These are phyloP conservation scores for Nakazawaea peltata DNA, from an alignment of 805 yeast genomes.

Conservation along the genomic window DNA sequence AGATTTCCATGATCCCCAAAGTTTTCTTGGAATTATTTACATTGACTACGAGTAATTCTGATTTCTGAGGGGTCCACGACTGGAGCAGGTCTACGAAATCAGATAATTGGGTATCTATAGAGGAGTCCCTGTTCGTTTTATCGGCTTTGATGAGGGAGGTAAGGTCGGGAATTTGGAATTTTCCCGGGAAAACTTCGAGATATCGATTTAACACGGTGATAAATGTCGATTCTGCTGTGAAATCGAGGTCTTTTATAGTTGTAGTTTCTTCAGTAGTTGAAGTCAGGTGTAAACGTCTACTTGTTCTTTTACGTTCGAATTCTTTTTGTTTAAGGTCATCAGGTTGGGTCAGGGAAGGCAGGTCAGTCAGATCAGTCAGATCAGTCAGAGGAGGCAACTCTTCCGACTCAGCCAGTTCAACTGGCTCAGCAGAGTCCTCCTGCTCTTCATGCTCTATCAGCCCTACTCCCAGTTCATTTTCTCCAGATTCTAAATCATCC, in stretches of 20 bases:
- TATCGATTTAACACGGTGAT: conserved; percentile 2
- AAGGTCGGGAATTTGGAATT: not conserved
- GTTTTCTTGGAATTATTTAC: conserved; percentile 6
- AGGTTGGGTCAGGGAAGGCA: too few relatives aligned
- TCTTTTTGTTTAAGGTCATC: not conserved
- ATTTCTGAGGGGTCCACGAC: conserved; percentile 21
- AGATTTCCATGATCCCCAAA: conserved; percentile 22
- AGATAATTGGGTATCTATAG: conserved; percentile 4
- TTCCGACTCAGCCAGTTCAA: not conserved
- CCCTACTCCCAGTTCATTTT: not conserved
- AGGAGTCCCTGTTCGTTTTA: not conserved
- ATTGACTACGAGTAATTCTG: conserved; percentile 10
- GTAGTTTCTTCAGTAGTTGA: conserved; percentile 3
- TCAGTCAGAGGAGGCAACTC: too few relatives aligned
- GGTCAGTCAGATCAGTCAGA: too few relatives aligned
- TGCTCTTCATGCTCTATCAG: not conserved
- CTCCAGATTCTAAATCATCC: not conserved
- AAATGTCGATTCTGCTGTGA: conserved; percentile 5
- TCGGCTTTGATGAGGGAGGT: not conserved
- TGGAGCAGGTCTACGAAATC: conserved; percentile 21
- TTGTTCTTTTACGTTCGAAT: conserved; percentile 25
- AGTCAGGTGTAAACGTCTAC: conserved; percentile 25
- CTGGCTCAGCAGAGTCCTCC: not conserved
- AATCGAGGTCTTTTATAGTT: conserved; percentile 7
- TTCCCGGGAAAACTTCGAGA: not conserved